phyloP scores from a whole-genome alignment of 352 stramenopile genomes.

The Aphanomyces invadans region DNA sequence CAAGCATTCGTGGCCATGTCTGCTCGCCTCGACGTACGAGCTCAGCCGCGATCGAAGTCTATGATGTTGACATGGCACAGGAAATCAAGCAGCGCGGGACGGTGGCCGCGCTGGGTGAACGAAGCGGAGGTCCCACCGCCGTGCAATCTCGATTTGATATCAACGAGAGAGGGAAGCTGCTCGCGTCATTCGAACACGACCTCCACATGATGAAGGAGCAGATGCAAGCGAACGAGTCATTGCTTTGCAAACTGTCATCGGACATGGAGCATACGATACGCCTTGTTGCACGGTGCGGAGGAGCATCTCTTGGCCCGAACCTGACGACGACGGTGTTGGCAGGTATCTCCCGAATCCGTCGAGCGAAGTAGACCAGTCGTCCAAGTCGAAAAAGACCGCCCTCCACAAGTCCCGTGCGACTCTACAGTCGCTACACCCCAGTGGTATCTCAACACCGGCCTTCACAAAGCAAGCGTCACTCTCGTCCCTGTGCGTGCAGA shows the following conservation, averaged over 20 bases:
- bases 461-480: conserved; percentile 5
- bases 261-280: conserved; percentile 5
- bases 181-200: conserved; percentile 12
- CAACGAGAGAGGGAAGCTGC: conserved; percentile 13
- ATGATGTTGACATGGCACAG: background rate
- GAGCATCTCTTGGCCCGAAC: background rate
- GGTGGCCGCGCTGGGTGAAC: background rate
- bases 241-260: background rate
- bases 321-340: too few species aligned
- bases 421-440: background rate
- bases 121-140: background rate
- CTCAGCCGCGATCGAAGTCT: background rate
- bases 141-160: conserved; percentile 10
- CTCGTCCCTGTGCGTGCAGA: conserved; percentile 14
- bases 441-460: background rate
- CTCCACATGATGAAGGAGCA: background rate
- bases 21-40: background rate
- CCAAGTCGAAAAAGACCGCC: background rate
- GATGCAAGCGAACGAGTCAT: conserved; percentile 1
- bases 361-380: background rate
- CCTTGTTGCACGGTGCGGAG: background rate
- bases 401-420: background rate
- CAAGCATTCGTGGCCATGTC: background rate
- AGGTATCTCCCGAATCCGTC: background rate
- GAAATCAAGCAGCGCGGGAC: background rate